Evolutionary conservation across 140 eudicot species (phyloP), one percentile per base, ranked within the genome.

Genomic region (Stevia rebaudiana): DNA sequence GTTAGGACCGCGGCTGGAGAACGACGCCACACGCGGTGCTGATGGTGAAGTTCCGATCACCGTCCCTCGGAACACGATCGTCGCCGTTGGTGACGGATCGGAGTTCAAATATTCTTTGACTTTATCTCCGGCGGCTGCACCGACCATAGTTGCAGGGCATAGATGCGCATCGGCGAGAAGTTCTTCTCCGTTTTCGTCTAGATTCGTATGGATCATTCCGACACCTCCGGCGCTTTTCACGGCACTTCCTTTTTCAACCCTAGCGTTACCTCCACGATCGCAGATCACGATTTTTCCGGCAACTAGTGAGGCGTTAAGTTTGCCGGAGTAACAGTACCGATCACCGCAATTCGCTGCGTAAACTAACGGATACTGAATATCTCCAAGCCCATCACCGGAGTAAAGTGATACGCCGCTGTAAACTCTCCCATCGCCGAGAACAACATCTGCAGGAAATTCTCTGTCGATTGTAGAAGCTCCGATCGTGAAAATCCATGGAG

Each of bases 401-500:
- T 85, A 92, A 19, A 92, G 71, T 5, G 95, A 85, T 15, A 92
- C 98, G 3, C 98, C 98, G 0, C 80, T 79, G 46, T 59, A 85
- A 0, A 69, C 44, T 36, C 94, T 83, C 1, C 96, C 98, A 48
- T 92, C 95, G 3, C 98, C 98, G 16, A 92, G 74, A 37, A 81
- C 50, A n/a, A 69, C 96, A 67, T 92, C 90, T 0, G 96, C 95
- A 12, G 94, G 95, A 60, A 92, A 92, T 71, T 92, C 98, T 28
- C 98, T 63, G 18, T 92, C 98, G 25, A 92, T 61, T 4, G 98
- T 88, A 0, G 98, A 92, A 65, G 98, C 98, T 49, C 95, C 98
- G 7, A 92, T 95, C 0, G 98, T 92, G 13, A 92, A 75, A 24
- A 92, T 81, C 98, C 98, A 92, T 2, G 98, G 98, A 8, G 98